Evolutionary conservation across 2,329 filamentous ascomycete species (phyloP).

Genomic region (Alternaria postmessia): DNA sequence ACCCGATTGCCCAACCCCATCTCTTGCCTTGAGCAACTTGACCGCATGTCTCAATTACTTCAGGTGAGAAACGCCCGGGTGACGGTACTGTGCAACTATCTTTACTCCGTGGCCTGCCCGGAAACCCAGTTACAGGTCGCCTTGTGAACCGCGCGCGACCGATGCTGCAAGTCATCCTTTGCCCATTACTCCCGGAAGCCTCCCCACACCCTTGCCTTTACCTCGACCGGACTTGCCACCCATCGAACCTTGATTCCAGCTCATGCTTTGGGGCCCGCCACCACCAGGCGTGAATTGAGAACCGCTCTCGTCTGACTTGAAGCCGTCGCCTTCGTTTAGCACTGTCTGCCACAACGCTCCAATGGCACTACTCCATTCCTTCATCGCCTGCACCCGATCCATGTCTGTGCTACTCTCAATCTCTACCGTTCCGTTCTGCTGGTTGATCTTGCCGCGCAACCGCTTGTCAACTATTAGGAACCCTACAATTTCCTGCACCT

Average conservation of each 20-base stretch:
- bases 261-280: conserved; percentile 34
- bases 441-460: conserved; percentile 87
- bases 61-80: conserved; percentile 39
- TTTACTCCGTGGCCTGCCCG: conserved; percentile 37
- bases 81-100: conserved; percentile 46
- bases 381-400: conserved; percentile 76
- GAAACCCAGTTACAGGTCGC: conserved; percentile 44
- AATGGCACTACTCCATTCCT: conserved; percentile 76
- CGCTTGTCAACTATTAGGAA: conserved; percentile 92
- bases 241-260: conserved; percentile 40
- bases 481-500: conserved; percentile 95
- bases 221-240: conserved; percentile 41
- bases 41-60: conserved; percentile 48
- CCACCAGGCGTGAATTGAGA: conserved; percentile 47
- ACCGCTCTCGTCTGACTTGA: conserved; percentile 59
- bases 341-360: conserved; percentile 73
- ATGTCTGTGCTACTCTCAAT: conserved; percentile 78
- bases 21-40: conserved; percentile 31
- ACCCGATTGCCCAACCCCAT: conserved; percentile 37
- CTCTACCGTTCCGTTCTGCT: conserved; percentile 83
- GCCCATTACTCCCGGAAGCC: conserved; percentile 45
- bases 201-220: conserved; percentile 52
- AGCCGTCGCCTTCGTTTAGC: conserved; percentile 80
- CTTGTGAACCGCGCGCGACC: conserved; percentile 39
- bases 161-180: conserved; percentile 53